These are phyloP conservation scores for Oryza meyeriana DNA, from an alignment of 176 grass and related monocot species.

Conservation along the genomic window DNA sequence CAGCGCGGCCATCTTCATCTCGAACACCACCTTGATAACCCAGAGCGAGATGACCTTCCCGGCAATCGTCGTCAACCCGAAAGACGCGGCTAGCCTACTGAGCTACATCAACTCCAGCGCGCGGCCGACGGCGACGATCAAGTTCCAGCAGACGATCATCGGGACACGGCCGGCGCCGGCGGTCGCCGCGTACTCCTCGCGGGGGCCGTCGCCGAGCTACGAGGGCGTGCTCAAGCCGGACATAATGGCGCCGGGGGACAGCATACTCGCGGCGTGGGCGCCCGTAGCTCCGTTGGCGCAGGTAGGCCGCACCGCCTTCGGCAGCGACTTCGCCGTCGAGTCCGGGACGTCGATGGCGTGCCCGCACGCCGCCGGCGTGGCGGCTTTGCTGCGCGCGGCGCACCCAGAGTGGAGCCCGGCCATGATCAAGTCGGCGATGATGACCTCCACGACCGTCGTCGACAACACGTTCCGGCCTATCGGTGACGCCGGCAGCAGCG, in stretches of 20 bases:
- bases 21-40: background rate
- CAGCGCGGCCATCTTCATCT: conserved; percentile 55
- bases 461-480: conserved; percentile 53
- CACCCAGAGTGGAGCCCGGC: conserved; percentile 56
- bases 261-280: conserved; percentile 41
- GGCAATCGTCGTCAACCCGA: conserved; percentile 31
- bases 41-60: conserved; percentile 37
- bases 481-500: conserved; percentile 21
- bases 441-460: conserved; percentile 53
- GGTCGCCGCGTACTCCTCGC: conserved; percentile 43
- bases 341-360: conserved; percentile 77
- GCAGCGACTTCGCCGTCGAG: conserved; percentile 26
- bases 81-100: conserved; percentile 39
- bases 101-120: conserved; percentile 43
- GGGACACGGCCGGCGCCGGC: conserved; percentile 35
- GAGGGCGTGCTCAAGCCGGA: conserved; percentile 67
- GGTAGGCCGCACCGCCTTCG: conserved; percentile 21
- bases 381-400: conserved; percentile 50
- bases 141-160: conserved; percentile 57
- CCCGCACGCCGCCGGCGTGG: conserved; percentile 63
- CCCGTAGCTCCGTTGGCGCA: background rate
- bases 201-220: conserved; percentile 52
- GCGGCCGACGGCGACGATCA: conserved; percentile 33
- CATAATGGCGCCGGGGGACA: conserved; percentile 49
- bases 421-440: conserved; percentile 79